Percentiles rank a stretch among this genome's conserved stretches.
These are phyloP conservation scores for Arabidopsis lyrata DNA, from an alignment of 441 rosid species.

Conservation along the genomic window DNA sequence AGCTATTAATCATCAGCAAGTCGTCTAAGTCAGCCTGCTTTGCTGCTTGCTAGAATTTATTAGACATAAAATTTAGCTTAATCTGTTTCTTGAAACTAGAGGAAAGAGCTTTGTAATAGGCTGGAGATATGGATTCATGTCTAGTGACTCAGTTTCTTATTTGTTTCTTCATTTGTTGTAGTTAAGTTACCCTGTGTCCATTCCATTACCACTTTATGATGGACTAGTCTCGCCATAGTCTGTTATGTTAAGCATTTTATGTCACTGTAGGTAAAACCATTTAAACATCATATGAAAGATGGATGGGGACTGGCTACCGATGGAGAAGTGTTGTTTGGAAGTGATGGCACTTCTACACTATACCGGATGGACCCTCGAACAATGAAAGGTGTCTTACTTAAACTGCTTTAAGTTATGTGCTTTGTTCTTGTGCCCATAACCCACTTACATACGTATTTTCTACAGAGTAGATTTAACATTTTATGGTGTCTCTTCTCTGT, in stretches of 20 bases:
- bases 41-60: background rate
- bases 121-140: background rate
- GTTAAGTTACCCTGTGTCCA: background rate
- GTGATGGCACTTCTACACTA: slow-evolving; percentile 89
- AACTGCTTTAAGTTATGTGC: slow-evolving; percentile 21
- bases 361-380: slow-evolving; percentile 79
- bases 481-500: slow-evolving; percentile 43
- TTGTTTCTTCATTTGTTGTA: slow-evolving; percentile 13
- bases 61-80: background rate
- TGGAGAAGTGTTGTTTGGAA: slow-evolving; percentile 84
- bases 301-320: slow-evolving; percentile 98
- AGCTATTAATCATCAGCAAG: slow-evolving; percentile 16
- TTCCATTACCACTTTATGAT: slow-evolving; percentile 12
- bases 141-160: slow-evolving; percentile 10
- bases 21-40: background rate
- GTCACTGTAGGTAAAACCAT: slow-evolving; percentile 65
- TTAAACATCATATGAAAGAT: slow-evolving; percentile 87
- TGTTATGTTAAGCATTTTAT: background rate
- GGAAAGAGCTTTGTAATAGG: slow-evolving; percentile 1
- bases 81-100: background rate
- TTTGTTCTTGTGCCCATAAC: slow-evolving; percentile 7
- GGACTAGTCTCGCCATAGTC: background rate
- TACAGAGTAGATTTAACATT: slow-evolving; percentile 7
- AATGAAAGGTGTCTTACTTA: slow-evolving; percentile 61
- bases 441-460: slow-evolving; percentile 1